Base-by-base conservation (phyloP, 495 filamentous ascomycete genomes). In the Geoglossum glabrum region DNA sequence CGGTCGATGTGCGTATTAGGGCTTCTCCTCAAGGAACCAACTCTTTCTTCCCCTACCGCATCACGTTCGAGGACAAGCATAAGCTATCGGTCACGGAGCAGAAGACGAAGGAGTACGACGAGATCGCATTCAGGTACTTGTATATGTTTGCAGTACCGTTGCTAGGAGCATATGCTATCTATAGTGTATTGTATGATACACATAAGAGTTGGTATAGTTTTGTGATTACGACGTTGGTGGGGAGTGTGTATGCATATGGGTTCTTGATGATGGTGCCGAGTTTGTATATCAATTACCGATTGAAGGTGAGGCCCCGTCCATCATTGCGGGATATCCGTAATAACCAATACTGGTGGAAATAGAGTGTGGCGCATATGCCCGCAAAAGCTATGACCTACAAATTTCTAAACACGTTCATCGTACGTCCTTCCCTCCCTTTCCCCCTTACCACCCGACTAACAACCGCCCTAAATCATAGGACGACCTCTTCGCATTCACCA, bases 191-290 rank as follows among this genome's bases (percentile, higher is more conserved):
- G 50, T 98, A 98, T 72, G 89, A 98, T 43, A 85, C 82, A 0
- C 92, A 98, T 74, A 97, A 97, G 74, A 90, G 84, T 56, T 97
- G 93, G 93, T 98, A 98, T 69, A 87, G 82, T 21, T 98, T 87
- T 71, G 74, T 93, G 68, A 84, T 87, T 61, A 79, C 93, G 31
- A 95, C 92, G 0, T 80, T 97, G 1, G 92, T 98, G 17, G 92
- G 92, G 6, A 90, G 84, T 51, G 92, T 98, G 33, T 98, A 98
- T 67, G 90, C 92, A 0, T 98, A 98, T 64, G 92, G 92, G 8
- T 98, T 98, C 74, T 70, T 98, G 60, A 97, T 98, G 93, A 97
- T 98, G 92, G 87, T 98, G 19, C 92, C 92, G 28, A 84, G 80
- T 59, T 74, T 98, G 57, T 98, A 97, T 69, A 98, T 98, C 79